A percentile compares a stretch with the other conserved stretches of the same genome.
These are phyloP conservation scores for Termitomyces sp. DNA, from an alignment of 1,284 basidiomycete genomes.

Conservation along the genomic window DNA sequence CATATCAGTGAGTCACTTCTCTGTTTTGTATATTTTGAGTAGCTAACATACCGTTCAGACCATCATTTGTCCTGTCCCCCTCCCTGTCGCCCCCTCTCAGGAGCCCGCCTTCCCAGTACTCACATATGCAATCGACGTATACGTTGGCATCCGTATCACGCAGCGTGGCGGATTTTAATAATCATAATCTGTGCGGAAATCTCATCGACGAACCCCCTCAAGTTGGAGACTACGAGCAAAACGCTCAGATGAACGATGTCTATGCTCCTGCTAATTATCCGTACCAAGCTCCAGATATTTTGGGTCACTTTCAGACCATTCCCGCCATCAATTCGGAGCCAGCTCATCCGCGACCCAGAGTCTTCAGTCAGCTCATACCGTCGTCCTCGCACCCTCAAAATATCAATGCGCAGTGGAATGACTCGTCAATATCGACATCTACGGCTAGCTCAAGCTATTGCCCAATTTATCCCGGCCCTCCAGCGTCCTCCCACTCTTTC, in stretches of 20 bases:
- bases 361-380: constrained; percentile 6
- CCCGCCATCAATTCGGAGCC: not conserved
- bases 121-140: constrained; percentile 6
- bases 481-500: constrained; percentile 4
- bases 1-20: constrained; percentile 17
- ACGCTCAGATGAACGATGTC: not conserved
- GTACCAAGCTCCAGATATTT: constrained; percentile 6
- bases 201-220: not conserved
- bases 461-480: constrained; percentile 1
- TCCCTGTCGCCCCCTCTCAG: constrained; percentile 1
- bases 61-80: constrained; percentile 1
- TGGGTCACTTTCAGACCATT: constrained; percentile 6
- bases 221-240: not conserved
- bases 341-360: not conserved
- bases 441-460: constrained; percentile 5
- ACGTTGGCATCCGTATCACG: constrained; percentile 12
- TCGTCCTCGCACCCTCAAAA: constrained; percentile 4
- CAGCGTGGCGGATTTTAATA: constrained; percentile 10
- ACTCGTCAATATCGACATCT: not conserved
- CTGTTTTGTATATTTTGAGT: constrained; percentile 7
- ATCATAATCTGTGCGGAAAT: constrained; percentile 5
- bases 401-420: not conserved
- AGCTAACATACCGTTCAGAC: constrained; percentile 6
- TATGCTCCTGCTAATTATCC: constrained; percentile 2
- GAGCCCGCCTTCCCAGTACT: not conserved